Evolutionary conservation across 441 rosid species (phyloP).

Genomic region (Caryocar brasiliense): DNA sequence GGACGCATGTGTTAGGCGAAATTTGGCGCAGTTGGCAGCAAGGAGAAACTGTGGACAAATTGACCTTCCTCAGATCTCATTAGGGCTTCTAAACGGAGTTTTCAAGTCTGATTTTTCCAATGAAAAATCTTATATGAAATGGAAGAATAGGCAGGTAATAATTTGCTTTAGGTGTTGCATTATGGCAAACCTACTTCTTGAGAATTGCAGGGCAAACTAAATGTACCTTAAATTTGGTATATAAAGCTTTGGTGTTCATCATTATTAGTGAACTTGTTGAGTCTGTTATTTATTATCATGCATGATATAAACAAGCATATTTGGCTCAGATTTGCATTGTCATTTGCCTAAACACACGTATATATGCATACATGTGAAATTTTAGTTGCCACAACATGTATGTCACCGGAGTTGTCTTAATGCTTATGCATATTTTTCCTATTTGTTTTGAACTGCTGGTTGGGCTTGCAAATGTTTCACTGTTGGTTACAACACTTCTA

Average conservation of each 20-base stretch:
- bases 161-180: conserved; percentile 4
- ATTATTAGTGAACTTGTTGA: too few relatives aligned
- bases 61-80: conserved; percentile 68
- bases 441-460: not conserved
- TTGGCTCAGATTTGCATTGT: too few relatives aligned
- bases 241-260: too few relatives aligned
- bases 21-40: conserved; percentile 59
- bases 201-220: too few relatives aligned
- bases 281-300: too few relatives aligned
- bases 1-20: conserved; percentile 69
- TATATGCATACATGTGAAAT: not conserved
- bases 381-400: too few relatives aligned
- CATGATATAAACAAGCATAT: too few relatives aligned
- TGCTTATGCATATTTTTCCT: not conserved
- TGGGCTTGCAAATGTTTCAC: too few relatives aligned
- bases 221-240: not conserved
- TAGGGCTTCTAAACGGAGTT: conserved; percentile 74
- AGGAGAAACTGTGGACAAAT: conserved; percentile 46
- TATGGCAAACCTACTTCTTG: too few relatives aligned
- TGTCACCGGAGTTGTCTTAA: too few relatives aligned
- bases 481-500: too few relatives aligned
- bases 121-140: conserved; percentile 73
- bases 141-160: conserved; percentile 89
- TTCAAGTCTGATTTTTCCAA: conserved; percentile 73
- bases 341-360: not conserved